Percentiles rank a stretch among this genome's conserved stretches.
phyloP scores from a whole-genome alignment of 192 early-diverging fungal genomes.

The Rhizoclosmatium sp. region DNA sequence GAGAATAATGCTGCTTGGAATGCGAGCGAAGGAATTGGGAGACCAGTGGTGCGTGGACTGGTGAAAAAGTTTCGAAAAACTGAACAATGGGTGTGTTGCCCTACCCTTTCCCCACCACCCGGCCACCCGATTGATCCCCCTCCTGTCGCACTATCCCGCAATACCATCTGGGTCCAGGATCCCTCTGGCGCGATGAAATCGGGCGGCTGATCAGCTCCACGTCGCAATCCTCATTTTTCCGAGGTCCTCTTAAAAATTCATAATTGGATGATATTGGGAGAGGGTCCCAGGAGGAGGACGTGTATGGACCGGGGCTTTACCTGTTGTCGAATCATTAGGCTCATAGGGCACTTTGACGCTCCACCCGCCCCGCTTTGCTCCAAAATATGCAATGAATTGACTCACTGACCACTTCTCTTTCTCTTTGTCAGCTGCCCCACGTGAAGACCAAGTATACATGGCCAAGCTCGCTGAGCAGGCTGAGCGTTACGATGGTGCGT shows the following conservation, averaged over 20 bases:
- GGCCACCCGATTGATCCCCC: not conserved
- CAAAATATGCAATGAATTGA: not conserved
- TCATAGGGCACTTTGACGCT: not conserved
- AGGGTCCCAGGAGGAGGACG: too few species aligned
- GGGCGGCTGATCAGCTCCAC: too few species aligned
- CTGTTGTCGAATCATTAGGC: too few species aligned
- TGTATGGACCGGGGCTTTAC: too few species aligned
- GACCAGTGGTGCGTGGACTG: too few species aligned
- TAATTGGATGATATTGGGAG: not conserved
- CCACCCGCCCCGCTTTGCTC: not conserved
- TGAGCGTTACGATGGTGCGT: conserved; percentile 97
- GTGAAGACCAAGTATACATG: conserved; percentile 92
- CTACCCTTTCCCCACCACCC: not conserved
- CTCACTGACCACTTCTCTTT: not conserved
- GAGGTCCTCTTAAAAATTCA: conserved; percentile 12
- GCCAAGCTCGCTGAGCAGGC: conserved; percentile 99
- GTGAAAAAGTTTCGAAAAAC: not conserved
- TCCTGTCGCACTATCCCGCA: not conserved
- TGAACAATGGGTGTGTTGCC: conserved; percentile 37
- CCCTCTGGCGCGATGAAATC: too few species aligned
- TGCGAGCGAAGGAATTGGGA: too few species aligned
- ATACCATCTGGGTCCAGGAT: too few species aligned
- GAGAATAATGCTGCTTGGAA: too few species aligned
- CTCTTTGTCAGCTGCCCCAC: conserved; percentile 32
- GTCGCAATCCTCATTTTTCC: not conserved